These are phyloP conservation scores for Rhododendron ferrugineum DNA, from an alignment of 148 eudicot species.

Conservation along the genomic window DNA sequence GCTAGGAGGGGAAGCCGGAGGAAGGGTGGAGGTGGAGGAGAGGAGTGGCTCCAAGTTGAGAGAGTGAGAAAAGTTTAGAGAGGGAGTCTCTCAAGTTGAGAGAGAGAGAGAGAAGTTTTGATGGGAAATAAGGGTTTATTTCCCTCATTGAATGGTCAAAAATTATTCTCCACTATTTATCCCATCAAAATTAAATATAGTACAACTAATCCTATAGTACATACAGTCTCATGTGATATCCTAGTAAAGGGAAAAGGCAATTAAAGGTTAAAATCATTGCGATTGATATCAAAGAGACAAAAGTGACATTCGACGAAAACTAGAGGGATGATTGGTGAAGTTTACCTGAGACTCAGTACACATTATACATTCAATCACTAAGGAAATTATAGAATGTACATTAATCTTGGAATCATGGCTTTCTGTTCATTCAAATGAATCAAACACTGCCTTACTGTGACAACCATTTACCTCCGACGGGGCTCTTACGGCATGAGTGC, in stretches of 20 bases:
- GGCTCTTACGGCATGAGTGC: not conserved
- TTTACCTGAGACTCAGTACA: not conserved
- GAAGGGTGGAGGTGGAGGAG: too few relatives aligned
- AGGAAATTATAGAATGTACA: not conserved
- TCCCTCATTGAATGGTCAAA: not conserved
- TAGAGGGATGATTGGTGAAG: not conserved
- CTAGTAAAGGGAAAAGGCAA: not conserved
- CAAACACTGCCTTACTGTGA: not conserved
- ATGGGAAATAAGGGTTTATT: too few relatives aligned
- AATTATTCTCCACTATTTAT: not conserved
- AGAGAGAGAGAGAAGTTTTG: too few relatives aligned
- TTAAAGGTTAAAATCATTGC: not conserved
- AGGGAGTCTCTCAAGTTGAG: too few relatives aligned
- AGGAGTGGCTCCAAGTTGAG: too few relatives aligned
- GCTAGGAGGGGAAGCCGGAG: too few relatives aligned
- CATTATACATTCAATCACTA: not conserved
- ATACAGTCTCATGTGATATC: not conserved
- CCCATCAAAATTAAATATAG: not conserved
- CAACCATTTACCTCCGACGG: not conserved
- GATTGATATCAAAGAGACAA: not conserved
- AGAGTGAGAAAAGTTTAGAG: too few relatives aligned
- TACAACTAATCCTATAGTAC: not conserved
- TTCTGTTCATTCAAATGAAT: not conserved
- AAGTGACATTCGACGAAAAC: not conserved
- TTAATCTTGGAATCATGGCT: not conserved